Evolutionary conservation across 768 basidiomycete genomes (phyloP), one percentile per base, ranked within the genome.

Genomic region (Serendipita indica): DNA sequence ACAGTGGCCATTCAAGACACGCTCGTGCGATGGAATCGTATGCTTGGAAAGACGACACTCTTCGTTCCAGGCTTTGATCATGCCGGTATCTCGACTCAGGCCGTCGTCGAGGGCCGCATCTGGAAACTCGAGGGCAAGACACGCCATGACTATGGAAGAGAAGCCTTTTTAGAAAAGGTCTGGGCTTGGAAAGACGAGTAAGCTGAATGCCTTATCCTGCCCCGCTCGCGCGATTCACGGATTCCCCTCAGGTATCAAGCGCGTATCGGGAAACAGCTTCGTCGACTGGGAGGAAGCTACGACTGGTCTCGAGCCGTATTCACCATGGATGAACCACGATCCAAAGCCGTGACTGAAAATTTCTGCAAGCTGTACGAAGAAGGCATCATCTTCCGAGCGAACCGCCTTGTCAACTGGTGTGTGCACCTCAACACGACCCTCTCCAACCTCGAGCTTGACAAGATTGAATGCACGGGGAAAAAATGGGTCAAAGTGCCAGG

Each of bases 381-480:
- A 33, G 92, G 93, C 1, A 79, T 89, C 63, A 68, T 99, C 45
- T 98, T 97, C 71, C 87, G 96, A 27, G 93, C 92, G 2, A 98
- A 97, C 66, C 83, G 94, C 22, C 79, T 99, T 41, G 94, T 98
- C 61, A 96, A 98, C 67, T 98, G 96, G 94, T 99, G 96, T 73
- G 88, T 91, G 46, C 79, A 82, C 68, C 74, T 99, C 61, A 96
- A 97, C 69, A 99, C 96, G 0, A 94, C 94, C 0, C 74, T 99
- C 1, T 98, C 94, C n/a, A 98, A 97, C 70, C 77, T 99, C 57
- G 96, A 98, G 80, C 92, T 98, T 64, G 94, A 98, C 45, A 89
- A 94, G 69, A 91, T 90, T 66, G 80, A 89, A 64, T 75, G 98
- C 16, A 76, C 76, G 4, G 93, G 94, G 0, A 80, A 86, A 58